Evolutionary conservation across 805 yeast genomes (phyloP).

Genomic region (Blastobotrys americana): DNA sequence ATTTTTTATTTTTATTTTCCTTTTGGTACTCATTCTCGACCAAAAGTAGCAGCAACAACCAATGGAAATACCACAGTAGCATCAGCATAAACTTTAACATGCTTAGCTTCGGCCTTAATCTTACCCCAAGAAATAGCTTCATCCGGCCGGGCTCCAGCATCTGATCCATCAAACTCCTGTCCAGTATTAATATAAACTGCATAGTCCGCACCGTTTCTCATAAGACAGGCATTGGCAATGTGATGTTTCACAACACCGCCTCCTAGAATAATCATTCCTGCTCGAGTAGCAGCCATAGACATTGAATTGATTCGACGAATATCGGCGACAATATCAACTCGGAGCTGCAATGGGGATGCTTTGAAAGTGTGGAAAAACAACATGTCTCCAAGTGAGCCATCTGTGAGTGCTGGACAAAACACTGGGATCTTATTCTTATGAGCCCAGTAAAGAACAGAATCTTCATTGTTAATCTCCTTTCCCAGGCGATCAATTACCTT

Average conservation of each 20-base stretch:
- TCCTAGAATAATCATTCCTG: slow-evolving; percentile 95
- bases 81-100: slow-evolving; percentile 91
- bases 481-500: slow-evolving; percentile 88
- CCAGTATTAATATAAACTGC: slow-evolving; percentile 97
- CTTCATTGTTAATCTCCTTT: slow-evolving; percentile 88
- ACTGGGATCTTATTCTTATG: slow-evolving; percentile 94
- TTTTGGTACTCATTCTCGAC: no score
- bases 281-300: slow-evolving; percentile 89
- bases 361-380: slow-evolving; percentile 96
- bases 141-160: slow-evolving; percentile 98
- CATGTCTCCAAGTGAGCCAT: slow-evolving; percentile 99
- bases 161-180: slow-evolving; percentile 97
- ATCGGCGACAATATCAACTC: slow-evolving; percentile 90
- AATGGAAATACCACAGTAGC: slow-evolving; percentile 92
- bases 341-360: slow-evolving; percentile 80
- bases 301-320: slow-evolving; percentile 84
- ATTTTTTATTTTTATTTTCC: no score
- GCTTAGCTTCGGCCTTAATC: slow-evolving; percentile 87
- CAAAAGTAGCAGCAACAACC: slow-evolving; percentile 97
- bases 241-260: slow-evolving; percentile 97
- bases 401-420: slow-evolving; percentile 96
- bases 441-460: slow-evolving; percentile 95
- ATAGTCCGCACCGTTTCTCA: slow-evolving; percentile 99
- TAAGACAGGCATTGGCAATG: slow-evolving; percentile 93
- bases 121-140: slow-evolving; percentile 99